phyloP scores from a whole-genome alignment of 225 moss, liverwort and hornwort species.

The Antitrichia curtipendula region DNA sequence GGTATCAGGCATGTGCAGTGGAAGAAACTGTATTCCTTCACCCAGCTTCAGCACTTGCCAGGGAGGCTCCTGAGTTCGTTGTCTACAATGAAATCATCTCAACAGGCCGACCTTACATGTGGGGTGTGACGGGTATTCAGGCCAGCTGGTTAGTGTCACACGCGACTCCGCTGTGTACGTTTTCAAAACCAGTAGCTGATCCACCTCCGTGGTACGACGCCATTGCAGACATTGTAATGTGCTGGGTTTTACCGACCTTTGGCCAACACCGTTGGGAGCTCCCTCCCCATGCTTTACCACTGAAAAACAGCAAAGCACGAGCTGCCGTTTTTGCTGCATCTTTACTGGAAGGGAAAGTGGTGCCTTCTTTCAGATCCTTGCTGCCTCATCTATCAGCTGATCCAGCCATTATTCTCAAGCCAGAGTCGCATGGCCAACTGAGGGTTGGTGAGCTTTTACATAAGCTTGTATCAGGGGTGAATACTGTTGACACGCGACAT shows the following conservation, averaged over 20 bases:
- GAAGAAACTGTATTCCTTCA: constrained; percentile 79
- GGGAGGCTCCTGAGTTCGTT: constrained; percentile 76
- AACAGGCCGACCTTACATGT: constrained; percentile 79
- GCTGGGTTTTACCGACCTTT: constrained; percentile 79
- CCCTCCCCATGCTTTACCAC: constrained; percentile 37
- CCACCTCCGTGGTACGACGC: constrained; percentile 91
- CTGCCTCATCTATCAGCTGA: constrained; percentile 43
- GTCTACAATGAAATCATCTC: constrained; percentile 88
- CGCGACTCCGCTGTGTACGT: constrained; percentile 66
- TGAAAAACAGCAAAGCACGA: constrained; percentile 62
- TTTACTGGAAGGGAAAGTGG: constrained; percentile 71
- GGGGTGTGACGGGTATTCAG: constrained; percentile 67
- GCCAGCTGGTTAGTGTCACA: constrained; percentile 62
- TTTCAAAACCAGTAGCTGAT: constrained; percentile 73
- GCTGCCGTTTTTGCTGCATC: constrained; percentile 66
- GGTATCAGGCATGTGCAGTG: constrained; percentile 73
- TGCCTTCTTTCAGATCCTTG: constrained; percentile 44
- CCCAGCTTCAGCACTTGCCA: constrained; percentile 60
- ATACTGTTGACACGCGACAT: constrained; percentile 35
- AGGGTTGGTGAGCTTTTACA: constrained; percentile 76
- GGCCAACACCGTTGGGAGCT: constrained; percentile 83
- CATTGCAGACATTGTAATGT: constrained; percentile 49
- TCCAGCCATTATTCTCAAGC: constrained; percentile 58
- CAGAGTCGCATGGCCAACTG: constrained; percentile 73
- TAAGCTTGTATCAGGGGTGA: constrained; percentile 30